phyloP scores from a whole-genome alignment of 2,329 filamentous ascomycete genomes.

The Aspergillus calidoustus region DNA sequence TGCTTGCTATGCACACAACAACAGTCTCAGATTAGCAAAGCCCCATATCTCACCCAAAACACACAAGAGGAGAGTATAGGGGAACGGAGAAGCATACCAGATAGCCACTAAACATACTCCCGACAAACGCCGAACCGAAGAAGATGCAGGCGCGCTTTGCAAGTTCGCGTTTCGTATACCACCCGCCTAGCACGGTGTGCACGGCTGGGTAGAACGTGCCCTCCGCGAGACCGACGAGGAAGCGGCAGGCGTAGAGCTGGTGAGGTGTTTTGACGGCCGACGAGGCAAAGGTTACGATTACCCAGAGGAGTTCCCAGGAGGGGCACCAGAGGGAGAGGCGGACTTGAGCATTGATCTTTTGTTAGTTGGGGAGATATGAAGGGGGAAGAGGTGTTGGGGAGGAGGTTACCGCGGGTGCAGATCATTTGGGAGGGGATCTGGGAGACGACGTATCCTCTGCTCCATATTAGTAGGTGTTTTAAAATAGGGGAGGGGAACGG shows the following conservation, averaged over 20 bases:
- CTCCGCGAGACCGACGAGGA: conserved; percentile 8
- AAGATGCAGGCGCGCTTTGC: conserved; percentile 4
- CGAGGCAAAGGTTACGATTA: conserved; percentile 2
- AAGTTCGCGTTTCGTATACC: conserved; percentile 6
- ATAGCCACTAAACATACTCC: conserved; percentile 9
- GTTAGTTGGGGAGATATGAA: no score
- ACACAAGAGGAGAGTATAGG: no score
- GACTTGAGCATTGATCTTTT: neutral
- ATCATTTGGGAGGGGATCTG: conserved; percentile 10
- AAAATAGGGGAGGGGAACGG: neutral
- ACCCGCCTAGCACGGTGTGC: conserved; percentile 1
- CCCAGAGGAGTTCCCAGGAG: conserved; percentile 7
- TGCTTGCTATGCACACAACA: conserved; percentile 40
- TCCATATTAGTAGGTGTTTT: neutral
- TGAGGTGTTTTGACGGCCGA: conserved; percentile 2
- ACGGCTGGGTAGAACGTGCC: conserved; percentile 10
- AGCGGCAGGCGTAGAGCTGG: conserved; percentile 9
- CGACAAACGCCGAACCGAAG: conserved; percentile 8
- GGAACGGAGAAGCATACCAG: neutral
- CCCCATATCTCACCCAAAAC: no score
- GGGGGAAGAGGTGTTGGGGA: neutral
- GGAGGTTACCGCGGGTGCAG: neutral
- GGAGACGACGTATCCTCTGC: neutral
- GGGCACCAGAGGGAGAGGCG: conserved; percentile 6
- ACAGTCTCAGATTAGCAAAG: neutral